Evolutionary conservation across 2,329 filamentous ascomycete genomes (phyloP).

Genomic region (Sclerotinia trifoliorum): DNA sequence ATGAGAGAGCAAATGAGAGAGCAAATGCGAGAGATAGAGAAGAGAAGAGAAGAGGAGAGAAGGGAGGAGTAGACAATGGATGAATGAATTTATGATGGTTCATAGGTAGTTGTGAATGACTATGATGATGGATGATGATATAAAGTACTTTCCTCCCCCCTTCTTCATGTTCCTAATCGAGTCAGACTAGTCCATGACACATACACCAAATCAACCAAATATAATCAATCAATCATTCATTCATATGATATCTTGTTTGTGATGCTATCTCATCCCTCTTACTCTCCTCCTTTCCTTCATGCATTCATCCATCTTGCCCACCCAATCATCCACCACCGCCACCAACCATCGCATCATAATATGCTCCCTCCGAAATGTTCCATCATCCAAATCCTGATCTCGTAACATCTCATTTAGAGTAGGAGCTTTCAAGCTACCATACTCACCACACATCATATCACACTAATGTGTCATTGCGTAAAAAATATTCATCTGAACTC

Average conservation of each 20-base stretch:
- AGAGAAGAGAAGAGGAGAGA: neutral
- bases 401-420: conserved; percentile 25
- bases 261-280: conserved; percentile 1
- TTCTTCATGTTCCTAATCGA: neutral
- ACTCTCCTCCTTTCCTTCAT: neutral
- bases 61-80: too few relatives aligned
- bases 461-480: conserved; percentile 12
- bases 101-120: too few relatives aligned
- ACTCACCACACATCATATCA: conserved; percentile 30
- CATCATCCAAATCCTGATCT: conserved; percentile 11
- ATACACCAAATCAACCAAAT: neutral
- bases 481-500: conserved; percentile 16
- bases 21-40: too few relatives aligned
- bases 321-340: neutral
- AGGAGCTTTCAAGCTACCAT: conserved; percentile 41
- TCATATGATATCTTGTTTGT: conserved; percentile 15
- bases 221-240: conserved; percentile 8
- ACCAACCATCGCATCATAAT: neutral
- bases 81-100: neutral
- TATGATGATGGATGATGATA: neutral
- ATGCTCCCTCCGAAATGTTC: neutral
- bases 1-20: too few relatives aligned
- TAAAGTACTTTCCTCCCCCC: too few relatives aligned
- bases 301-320: neutral
- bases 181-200: neutral